Evolutionary conservation across 371 early-diverging fungal genomes (phyloP), one percentile per base, ranked within the genome.

Genomic region (Apophysomyces ossiformis): DNA sequence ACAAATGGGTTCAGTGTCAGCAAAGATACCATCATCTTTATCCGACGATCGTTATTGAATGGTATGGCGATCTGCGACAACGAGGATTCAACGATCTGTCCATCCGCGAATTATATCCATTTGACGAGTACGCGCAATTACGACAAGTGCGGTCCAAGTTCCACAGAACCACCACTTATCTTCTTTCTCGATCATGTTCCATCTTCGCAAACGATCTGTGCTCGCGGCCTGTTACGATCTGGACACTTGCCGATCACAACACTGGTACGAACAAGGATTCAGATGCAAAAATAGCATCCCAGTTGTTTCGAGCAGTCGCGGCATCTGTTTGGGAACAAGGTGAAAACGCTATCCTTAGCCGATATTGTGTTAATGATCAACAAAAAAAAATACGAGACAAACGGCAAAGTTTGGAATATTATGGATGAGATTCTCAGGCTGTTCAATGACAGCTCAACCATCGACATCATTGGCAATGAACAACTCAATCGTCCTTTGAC

Each of bases 1-100:
- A 35, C 68, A 45, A 71, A 71, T 68, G 64, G 68, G 45, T 60
- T 71, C 59, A 54, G 45, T 50, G 63, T 62, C 58, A 71, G 65
- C 50, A 68, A 67, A 37, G 50, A 54, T 36, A 50, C 38, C 54
- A 36, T 50, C 50, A 63, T 63, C 5, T 63, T 50, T 54, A 63
- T 67, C 63, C 63, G 63, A 62, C 62, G 63, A 62, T 58, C 63
- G 26, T 54, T 54, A 37, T 63, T 36, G 54, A 63, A 32, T 54
- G 63, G 65, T 66, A 66, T 66, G 60, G 66, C 54, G 66, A 66
- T 60, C 54, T 66, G 54, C 66, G 60, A 50, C 61, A 59, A 60
- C 18, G 38, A 60, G 66, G 43, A 47, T 66, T 66, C 60, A 66
- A 66, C 61, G 54, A 56, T 66, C 56, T 66, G 66, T 37, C 47